Base-by-base conservation (phyloP, 208 protist species). In the Angomonas deanei region DNA sequence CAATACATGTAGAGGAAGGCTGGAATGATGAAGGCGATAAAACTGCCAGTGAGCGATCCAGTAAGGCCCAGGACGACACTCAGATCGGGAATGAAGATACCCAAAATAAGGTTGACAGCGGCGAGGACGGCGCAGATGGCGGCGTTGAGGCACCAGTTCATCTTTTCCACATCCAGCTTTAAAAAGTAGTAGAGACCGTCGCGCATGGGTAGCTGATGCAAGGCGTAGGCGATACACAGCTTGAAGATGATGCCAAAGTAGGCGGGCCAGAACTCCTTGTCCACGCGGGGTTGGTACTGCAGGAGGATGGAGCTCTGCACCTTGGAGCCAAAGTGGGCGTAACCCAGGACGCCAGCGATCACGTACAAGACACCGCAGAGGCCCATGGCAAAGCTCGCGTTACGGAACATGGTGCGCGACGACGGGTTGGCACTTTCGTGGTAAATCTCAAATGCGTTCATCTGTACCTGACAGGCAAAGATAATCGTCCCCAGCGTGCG, bases 1-100 rank as follows among this genome's bases (percentile, higher is more conserved):
- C 42, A 38, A 71, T 88, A 87, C 85, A 92, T 88, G 61, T 71
- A 59, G 56, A 88, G 68, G 24, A 83, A 23, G 8, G 84, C 34
- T 0, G 88, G 84, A 58, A 83, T 84, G 31, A 92, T 77, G 50
- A 81, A 90, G 38, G 82, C 83, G 48, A 94, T 70, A 30, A 90
- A 86, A 19, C 78, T 81, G 15, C 74, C 77, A 42, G 65, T 74
- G 32, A 85, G 36, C 11, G 70, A 50, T 1, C 82, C 82, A 15
- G 75, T 55, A 5, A 94, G 72, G 21, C 74, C 75, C n/a, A 94
- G 82, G 10, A 94, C 82, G 38, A 94, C 75, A 60, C 76, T 80
- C 19, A 89, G 72, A 23, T 72, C 68, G 5, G 84, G 81, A 11
- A 94, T 66, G 32, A 91, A 78, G 17, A 94, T 69, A 34, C 82